These are phyloP conservation scores for Colletotrichum trifolii DNA, from an alignment of 2,329 filamentous ascomycete genomes.

Conservation along the genomic window DNA sequence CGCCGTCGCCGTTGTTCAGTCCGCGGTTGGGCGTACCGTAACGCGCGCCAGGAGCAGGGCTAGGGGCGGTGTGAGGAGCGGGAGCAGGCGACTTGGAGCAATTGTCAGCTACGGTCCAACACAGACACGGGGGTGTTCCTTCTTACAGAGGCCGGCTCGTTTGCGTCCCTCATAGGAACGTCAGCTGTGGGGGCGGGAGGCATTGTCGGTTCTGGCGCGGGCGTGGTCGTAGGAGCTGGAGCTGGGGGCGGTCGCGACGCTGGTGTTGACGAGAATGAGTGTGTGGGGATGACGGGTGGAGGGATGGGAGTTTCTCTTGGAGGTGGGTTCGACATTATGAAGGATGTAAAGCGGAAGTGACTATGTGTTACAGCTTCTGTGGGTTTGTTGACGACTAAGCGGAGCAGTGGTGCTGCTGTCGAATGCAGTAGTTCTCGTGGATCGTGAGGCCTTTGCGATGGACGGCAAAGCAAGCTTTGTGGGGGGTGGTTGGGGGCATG, in stretches of 20 bases:
- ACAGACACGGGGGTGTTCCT: constrained; percentile 18
- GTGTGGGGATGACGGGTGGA: constrained; percentile 2
- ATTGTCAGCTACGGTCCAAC: constrained; percentile 7
- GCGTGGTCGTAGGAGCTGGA: constrained; percentile 1
- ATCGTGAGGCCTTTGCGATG: constrained; percentile 6
- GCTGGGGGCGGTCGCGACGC: constrained; percentile 32
- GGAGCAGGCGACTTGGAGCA: constrained; percentile 52
- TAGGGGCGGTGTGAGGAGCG: constrained; percentile 48
- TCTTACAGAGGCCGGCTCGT: constrained; percentile 54
- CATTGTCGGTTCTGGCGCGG: constrained; percentile 12
- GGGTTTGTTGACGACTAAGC: constrained; percentile 1
- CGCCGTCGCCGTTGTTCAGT: constrained; percentile 48
- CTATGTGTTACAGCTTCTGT: background rate
- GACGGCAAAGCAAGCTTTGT: background rate
- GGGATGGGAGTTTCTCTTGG: constrained; percentile 12
- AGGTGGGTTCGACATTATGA: constrained; percentile 29
- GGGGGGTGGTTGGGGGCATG: background rate
- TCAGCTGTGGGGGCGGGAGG: constrained; percentile 41
- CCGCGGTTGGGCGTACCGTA: constrained; percentile 60
- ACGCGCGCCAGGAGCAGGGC: constrained; percentile 53
- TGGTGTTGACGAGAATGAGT: constrained; percentile 38
- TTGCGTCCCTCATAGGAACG: constrained; percentile 56
- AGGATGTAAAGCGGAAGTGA: background rate
- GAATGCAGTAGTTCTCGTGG: constrained; percentile 13
- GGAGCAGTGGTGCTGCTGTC: background rate